These are phyloP conservation scores for Carex cristatella DNA, from an alignment of 176 grass and related monocot genomes.

Conservation along the genomic window DNA sequence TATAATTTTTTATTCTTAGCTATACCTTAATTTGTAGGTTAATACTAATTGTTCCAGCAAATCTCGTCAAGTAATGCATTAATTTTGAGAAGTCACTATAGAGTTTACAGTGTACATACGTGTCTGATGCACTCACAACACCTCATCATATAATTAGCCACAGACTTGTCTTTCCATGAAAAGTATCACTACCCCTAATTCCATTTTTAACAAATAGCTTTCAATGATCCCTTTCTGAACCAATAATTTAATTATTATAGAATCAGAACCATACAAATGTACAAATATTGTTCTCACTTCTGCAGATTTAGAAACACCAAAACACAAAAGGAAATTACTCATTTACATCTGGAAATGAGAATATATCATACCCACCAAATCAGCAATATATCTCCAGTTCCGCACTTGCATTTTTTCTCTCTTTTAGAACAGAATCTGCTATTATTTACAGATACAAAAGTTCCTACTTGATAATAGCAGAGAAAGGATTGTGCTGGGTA, in stretches of 20 bases:
- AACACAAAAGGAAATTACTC: neutral
- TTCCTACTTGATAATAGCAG: neutral
- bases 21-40: neutral
- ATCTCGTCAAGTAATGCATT: neutral
- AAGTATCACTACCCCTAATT: constrained; percentile 8
- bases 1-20: neutral
- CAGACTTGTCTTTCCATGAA: constrained; percentile 5
- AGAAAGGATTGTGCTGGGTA: neutral
- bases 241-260: neutral
- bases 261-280: constrained; percentile 10
- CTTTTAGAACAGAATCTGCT: neutral
- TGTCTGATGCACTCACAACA: neutral
- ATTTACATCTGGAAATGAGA: neutral
- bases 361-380: neutral
- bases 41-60: neutral
- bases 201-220: neutral
- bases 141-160: neutral
- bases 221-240: neutral
- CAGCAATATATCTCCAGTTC: neutral
- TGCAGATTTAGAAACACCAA: neutral
- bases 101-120: neutral
- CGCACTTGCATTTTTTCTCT: neutral
- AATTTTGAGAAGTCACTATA: neutral
- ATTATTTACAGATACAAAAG: neutral
- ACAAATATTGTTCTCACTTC: neutral